Percentiles rank a stretch among this genome's conserved stretches.
Conservation (phyloP, 352 stramenopile species). For the Peronospora destructor region DNA sequence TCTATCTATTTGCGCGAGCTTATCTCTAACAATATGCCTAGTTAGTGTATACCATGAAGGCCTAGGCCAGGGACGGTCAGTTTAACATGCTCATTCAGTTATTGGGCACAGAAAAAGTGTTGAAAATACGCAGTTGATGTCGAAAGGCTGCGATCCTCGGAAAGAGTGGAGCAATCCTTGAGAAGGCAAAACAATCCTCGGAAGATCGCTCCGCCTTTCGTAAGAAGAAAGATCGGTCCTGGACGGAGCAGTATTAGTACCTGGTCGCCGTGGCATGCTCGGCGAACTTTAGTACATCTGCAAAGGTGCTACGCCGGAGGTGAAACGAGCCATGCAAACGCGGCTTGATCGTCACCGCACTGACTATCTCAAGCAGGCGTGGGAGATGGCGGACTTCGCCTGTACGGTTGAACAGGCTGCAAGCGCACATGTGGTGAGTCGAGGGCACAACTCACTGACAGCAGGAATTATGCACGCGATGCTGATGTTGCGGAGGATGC, state of each 20-base stretch:
- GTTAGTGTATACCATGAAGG: too few species aligned
- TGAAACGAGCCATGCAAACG: conserved; percentile 1
- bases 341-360: neutral
- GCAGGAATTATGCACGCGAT: neutral
- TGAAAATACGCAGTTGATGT: too few species aligned
- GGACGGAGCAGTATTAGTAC: conserved; percentile 8
- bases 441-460: neutral
- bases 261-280: neutral
- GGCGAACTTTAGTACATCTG: conserved; percentile 1
- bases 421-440: neutral
- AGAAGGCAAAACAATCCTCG: too few species aligned
- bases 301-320: neutral
- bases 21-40: too few species aligned
- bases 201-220: too few species aligned
- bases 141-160: too few species aligned
- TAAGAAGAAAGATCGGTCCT: neutral
- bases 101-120: too few species aligned
- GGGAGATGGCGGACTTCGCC: conserved; percentile 1
- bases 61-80: too few species aligned
- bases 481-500: neutral
- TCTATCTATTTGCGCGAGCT: too few species aligned
- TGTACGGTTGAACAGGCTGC: neutral
- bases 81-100: too few species aligned
- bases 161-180: too few species aligned
- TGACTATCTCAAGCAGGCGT: neutral